A percentile compares a stretch with the other conserved stretches of the same genome.
phyloP scores from a whole-genome alignment of 371 early-diverging fungal species.

The Apophysomyces variabilis region DNA sequence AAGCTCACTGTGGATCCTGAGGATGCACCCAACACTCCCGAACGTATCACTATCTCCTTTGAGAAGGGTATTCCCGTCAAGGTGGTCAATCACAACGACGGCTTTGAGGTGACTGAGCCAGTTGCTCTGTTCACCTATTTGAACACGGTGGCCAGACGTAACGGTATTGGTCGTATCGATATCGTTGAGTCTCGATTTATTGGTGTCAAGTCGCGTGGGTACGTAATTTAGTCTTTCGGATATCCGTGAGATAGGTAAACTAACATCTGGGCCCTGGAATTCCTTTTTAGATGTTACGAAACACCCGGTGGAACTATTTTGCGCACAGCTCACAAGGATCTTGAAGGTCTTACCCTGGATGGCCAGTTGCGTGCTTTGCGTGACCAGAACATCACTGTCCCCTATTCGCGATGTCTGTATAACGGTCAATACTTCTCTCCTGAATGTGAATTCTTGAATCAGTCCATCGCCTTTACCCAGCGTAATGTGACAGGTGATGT shows the following conservation, averaged over 20 bases:
- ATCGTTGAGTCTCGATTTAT: constrained; percentile 98
- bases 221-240: neutral
- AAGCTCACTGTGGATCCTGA: constrained; percentile 94
- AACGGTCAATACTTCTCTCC: constrained; percentile 97
- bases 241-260: too few relatives aligned
- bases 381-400: constrained; percentile 85
- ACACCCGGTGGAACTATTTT: constrained; percentile 97
- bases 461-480: constrained; percentile 84
- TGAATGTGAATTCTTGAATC: constrained; percentile 88
- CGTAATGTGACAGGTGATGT: constrained; percentile 88
- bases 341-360: constrained; percentile 94
- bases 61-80: constrained; percentile 86
- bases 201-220: constrained; percentile 97
- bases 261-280: neutral
- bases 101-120: constrained; percentile 68
- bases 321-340: constrained; percentile 92
- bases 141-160: constrained; percentile 93
- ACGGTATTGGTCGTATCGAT: constrained; percentile 97
- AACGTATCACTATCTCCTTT: constrained; percentile 91
- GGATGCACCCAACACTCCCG: constrained; percentile 94
- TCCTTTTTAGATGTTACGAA: constrained; percentile 82
- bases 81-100: constrained; percentile 83
- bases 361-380: constrained; percentile 92
- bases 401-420: constrained; percentile 80
- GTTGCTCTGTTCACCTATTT: constrained; percentile 93